These are phyloP conservation scores for Entomortierella beljakovae DNA, from an alignment of 192 early-diverging fungal genomes.

Conservation along the genomic window DNA sequence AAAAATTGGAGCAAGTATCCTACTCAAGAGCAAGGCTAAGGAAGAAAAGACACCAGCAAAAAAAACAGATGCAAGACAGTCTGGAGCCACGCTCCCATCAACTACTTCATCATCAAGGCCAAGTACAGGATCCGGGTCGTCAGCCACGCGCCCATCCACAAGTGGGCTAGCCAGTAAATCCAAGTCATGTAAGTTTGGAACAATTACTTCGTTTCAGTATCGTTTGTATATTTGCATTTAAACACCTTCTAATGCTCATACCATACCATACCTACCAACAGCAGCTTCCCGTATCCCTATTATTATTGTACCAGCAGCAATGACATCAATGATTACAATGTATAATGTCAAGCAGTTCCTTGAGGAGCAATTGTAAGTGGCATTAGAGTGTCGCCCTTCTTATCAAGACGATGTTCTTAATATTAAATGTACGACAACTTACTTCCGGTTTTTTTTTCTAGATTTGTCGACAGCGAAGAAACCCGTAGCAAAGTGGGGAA, in stretches of 20 bases:
- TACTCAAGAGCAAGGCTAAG: conserved; percentile 50
- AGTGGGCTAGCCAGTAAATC: conserved; percentile 44
- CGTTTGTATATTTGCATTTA: neutral
- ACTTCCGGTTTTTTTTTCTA: conserved; percentile 10
- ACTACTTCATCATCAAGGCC: conserved; percentile 22
- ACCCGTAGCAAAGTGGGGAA: conserved; percentile 69
- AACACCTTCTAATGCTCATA: neutral
- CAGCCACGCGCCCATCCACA: conserved; percentile 30
- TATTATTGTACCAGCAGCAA: conserved; percentile 91
- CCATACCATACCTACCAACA: conserved; percentile 1
- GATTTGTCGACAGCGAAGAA: conserved; percentile 73
- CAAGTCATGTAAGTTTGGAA: conserved; percentile 36
- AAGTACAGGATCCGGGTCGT: neutral
- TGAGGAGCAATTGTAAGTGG: conserved; percentile 74
- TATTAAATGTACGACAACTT: too few relatives aligned
- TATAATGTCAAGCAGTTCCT: conserved; percentile 92
- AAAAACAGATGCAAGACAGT: conserved; percentile 31
- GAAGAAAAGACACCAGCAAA: conserved; percentile 38
- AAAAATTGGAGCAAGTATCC: conserved; percentile 41
- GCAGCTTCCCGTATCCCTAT: conserved; percentile 73
- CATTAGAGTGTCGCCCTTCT: too few relatives aligned
- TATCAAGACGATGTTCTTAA: neutral
- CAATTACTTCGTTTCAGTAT: too few relatives aligned
- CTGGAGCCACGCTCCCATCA: conserved; percentile 14
- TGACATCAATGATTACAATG: conserved; percentile 86